Conservation (phyloP, 352 stramenopile genomes). For the Phytopythium vexans region DNA sequence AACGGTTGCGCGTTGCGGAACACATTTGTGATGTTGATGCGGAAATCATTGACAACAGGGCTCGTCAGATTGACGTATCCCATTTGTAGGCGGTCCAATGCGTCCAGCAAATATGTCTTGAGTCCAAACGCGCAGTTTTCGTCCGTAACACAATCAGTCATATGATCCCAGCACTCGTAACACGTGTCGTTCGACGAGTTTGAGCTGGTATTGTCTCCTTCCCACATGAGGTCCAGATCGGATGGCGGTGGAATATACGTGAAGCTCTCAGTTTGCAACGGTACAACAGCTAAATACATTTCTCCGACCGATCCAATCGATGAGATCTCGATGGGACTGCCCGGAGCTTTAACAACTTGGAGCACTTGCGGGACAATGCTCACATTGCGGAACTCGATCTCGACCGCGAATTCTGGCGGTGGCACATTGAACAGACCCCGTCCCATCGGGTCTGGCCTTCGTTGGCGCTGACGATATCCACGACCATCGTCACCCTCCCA, state of each 20-base stretch:
- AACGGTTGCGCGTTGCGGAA: slow-evolving; percentile 19
- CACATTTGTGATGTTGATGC: slow-evolving; percentile 1
- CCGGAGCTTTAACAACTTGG: slow-evolving; percentile 3
- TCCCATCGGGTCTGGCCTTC: not conserved
- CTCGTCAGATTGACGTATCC: slow-evolving; percentile 3
- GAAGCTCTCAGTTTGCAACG: slow-evolving; percentile 35
- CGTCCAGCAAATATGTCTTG: slow-evolving; percentile 19
- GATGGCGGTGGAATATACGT: slow-evolving; percentile 33
- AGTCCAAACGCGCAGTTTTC: slow-evolving; percentile 38
- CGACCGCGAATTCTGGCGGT: slow-evolving; percentile 18
- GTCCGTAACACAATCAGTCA: slow-evolving; percentile 17
- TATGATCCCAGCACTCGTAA: not conserved
- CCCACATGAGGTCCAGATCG: slow-evolving; percentile 29
- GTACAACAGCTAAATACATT: slow-evolving; percentile 12
- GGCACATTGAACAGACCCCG: slow-evolving; percentile 14
- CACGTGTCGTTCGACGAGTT: slow-evolving; percentile 11
- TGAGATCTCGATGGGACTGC: slow-evolving; percentile 6
- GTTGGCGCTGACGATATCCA: no score
- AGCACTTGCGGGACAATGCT: slow-evolving; percentile 19
- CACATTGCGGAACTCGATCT: slow-evolving; percentile 32
- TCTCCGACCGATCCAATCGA: slow-evolving; percentile 7
- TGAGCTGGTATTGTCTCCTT: slow-evolving; percentile 10
- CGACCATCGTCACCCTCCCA: not conserved
- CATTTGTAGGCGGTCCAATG: slow-evolving; percentile 9
- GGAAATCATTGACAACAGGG: slow-evolving; percentile 1